phyloP scores from a whole-genome alignment of 768 basidiomycete species.

The Rhodotorula graminis region DNA sequence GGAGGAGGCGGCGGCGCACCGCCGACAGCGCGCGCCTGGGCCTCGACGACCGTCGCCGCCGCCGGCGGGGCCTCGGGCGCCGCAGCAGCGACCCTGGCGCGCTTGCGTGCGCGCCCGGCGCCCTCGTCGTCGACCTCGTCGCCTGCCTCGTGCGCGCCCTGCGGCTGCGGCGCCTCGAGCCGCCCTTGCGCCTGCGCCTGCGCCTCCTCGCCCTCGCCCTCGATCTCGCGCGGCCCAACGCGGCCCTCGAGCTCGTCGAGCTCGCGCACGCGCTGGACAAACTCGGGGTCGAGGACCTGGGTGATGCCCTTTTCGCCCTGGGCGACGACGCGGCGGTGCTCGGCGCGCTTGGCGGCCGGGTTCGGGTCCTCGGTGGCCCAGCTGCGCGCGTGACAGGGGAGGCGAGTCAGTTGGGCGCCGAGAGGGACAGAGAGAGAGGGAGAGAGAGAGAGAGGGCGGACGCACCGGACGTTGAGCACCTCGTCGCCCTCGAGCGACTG shows the following conservation, averaged over 20 bases:
- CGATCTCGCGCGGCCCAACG: conserved; percentile 19
- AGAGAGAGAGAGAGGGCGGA: conserved; percentile 7
- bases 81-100: conserved; percentile 47
- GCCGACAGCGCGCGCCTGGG: conserved; percentile 3
- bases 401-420: background rate
- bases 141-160: background rate
- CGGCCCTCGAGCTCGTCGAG: conserved; percentile 73
- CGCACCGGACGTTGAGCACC: conserved; percentile 82
- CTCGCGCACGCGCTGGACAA: conserved; percentile 81
- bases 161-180: conserved; percentile 36
- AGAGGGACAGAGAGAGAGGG: background rate
- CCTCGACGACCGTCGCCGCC: conserved; percentile 12
- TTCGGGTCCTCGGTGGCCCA: conserved; percentile 99
- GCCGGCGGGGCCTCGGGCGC: conserved; percentile 5
- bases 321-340: conserved; percentile 75
- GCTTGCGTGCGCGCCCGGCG: conserved; percentile 39
- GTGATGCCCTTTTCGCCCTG: conserved; percentile 78
- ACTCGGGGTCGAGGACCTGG: conserved; percentile 74
- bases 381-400: conserved; percentile 37
- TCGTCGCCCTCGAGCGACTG: conserved; percentile 96
- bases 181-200: too few relatives aligned
- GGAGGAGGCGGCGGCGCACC: conserved; percentile 42
- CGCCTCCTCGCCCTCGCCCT: background rate
- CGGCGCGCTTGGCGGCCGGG: conserved; percentile 77
- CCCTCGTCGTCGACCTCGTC: conserved; percentile 45